Conservation (phyloP, 2,329 filamentous ascomycete genomes). For the Xylariaceae sp. region DNA sequence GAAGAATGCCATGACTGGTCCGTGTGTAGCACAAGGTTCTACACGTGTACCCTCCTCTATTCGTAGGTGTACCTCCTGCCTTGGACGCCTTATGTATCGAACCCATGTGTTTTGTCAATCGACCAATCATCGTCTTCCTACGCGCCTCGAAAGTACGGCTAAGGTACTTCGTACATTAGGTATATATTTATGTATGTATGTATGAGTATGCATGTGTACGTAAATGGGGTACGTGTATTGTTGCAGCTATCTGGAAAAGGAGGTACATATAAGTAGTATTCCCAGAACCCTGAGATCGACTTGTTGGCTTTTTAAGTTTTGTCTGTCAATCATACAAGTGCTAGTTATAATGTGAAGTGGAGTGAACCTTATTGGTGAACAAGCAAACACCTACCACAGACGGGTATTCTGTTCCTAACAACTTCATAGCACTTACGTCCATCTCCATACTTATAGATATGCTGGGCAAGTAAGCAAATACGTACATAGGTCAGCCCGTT, state of each 20-base stretch:
- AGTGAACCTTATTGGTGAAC: neutral
- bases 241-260: too few species aligned
- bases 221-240: too few species aligned
- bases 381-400: neutral
- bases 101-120: slow-evolving; percentile 5
- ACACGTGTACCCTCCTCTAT: slow-evolving; percentile 26
- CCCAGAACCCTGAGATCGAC: slow-evolving; percentile 10
- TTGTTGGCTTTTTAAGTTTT: neutral
- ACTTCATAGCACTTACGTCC: neutral
- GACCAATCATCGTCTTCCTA: slow-evolving; percentile 10
- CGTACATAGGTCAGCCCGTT: neutral
- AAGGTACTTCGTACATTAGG: too few species aligned
- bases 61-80: slow-evolving; percentile 17
- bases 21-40: slow-evolving; percentile 27
- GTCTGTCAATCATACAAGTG: neutral
- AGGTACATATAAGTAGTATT: slow-evolving; percentile 20
- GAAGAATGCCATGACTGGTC: slow-evolving; percentile 33
- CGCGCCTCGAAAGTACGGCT: too few species aligned
- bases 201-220: too few species aligned
- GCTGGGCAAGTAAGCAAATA: neutral
- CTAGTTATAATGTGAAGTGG: neutral
- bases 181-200: too few species aligned
- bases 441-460: neutral
- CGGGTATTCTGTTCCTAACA: neutral
- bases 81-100: slow-evolving; percentile 11